These are phyloP conservation scores for Blastobotrys capitulatus DNA, from an alignment of 1,139 yeast genomes.

Conservation along the genomic window DNA sequence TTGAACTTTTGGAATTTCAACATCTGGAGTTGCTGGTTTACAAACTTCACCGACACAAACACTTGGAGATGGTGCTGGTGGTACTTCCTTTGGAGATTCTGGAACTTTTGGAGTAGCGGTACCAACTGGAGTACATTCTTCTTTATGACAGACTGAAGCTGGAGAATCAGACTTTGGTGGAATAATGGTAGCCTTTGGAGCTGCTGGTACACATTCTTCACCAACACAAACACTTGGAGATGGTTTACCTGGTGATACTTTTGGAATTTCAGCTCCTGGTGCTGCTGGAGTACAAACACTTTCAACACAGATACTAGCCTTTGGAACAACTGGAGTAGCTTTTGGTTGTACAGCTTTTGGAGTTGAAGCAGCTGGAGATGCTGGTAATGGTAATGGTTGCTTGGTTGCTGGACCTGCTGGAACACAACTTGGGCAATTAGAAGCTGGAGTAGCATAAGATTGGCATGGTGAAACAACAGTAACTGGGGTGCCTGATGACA, in stretches of 20 bases:
- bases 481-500: conserved; percentile 13
- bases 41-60: background rate
- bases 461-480: conserved; percentile 21
- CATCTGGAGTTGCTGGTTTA: background rate
- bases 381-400: background rate
- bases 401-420: background rate
- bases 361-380: background rate
- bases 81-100: background rate
- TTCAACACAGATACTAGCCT: background rate
- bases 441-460: background rate
- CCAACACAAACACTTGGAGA: background rate
- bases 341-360: background rate
- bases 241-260: background rate
- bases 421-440: background rate
- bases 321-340: background rate
- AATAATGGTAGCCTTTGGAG: background rate
- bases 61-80: background rate
- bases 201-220: background rate
- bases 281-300: background rate
- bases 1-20: background rate
- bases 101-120: background rate
- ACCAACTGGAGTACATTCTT: background rate
- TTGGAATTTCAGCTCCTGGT: background rate
- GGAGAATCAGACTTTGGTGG: background rate
- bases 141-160: background rate